Percentiles rank a stretch among this genome's conserved stretches.
phyloP scores from a whole-genome alignment of 2,329 filamentous ascomycete genomes.

The Fusarium pseudocircinatum region DNA sequence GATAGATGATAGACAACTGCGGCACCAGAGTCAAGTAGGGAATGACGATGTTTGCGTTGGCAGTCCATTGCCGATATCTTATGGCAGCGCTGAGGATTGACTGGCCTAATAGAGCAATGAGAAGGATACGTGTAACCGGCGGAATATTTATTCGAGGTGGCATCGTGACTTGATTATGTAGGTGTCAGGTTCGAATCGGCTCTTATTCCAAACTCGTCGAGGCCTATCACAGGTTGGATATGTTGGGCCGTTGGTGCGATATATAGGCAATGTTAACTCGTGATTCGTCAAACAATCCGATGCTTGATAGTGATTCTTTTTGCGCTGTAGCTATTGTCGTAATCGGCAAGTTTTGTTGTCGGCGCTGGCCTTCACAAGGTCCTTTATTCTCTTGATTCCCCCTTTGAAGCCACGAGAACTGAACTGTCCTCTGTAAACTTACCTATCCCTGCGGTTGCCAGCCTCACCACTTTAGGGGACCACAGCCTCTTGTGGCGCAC shows the following conservation, averaged over 20 bases:
- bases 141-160: conserved; percentile 89
- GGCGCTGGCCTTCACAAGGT: conserved; percentile 7
- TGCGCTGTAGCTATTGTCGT: neutral
- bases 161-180: conserved; percentile 61
- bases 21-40: conserved; percentile 91
- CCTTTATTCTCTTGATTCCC: conserved; percentile 17
- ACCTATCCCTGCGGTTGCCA: conserved; percentile 5
- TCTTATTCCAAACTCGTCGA: conserved; percentile 12
- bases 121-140: conserved; percentile 84
- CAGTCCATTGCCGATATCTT: conserved; percentile 75
- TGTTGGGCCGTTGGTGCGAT: conserved; percentile 5
- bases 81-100: conserved; percentile 85
- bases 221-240: neutral
- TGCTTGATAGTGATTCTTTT: neutral
- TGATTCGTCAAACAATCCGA: neutral
- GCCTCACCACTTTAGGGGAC: conserved; percentile 28
- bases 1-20: conserved; percentile 83
- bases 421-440: conserved; percentile 34
- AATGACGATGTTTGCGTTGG: conserved; percentile 72
- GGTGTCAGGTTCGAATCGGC: conserved; percentile 2
- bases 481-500: conserved; percentile 23
- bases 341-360: conserved; percentile 12
- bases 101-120: conserved; percentile 78
- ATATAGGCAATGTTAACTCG: neutral
- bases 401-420: conserved; percentile 32